Evolutionary conservation across 2,329 filamentous ascomycete genomes (phyloP), one percentile per base, ranked within the genome.

Genomic region (Ophiostoma fasciatum): DNA sequence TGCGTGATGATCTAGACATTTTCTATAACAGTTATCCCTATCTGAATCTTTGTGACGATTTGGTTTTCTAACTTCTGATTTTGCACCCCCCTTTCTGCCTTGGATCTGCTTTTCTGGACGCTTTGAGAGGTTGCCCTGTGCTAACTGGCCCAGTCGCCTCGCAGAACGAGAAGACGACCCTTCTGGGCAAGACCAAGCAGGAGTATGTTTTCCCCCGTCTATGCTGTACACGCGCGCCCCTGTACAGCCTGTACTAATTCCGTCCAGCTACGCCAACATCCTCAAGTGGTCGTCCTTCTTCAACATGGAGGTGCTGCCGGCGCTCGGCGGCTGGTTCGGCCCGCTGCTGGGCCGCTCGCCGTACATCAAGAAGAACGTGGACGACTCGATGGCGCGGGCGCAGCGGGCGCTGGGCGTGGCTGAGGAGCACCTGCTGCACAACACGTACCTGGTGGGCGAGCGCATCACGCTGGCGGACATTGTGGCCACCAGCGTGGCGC

Each of bases 101-200:
- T 42, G 44, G 41, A 45, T 41, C 31, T 39, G 43, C 44, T 46
- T 49, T 55, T 49, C 51, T 49, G 54, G 48, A 50, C 37, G 29
- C 32, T 27, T 14, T 12, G 7, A 27, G 25, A n/a, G 26, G 14
- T 28, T n/a, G n/a, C n/a, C n/a, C n/a, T n/a, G n/a, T n/a, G n/a
- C n/a, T n/a, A 32, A 26, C 18, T 21, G 47, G 41, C 42, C 44
- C 56, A 96, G 90, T 98, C 60, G 85, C 90, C 54, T 96, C 90
- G 52, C 90, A 98, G 70, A 98, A 98, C 63, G 90, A 96, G 79
- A 96, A 96, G 81, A 98, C 90, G 53, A 92, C 85, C 51, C 85
- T 98, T 49, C 78, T 98, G 53, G 90, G 90, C 58, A 96, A 96
- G 80, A 98, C 87, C 68, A 98, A 98, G 81, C 88, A 98, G 72